Conservation (phyloP, 2,329 filamentous ascomycete genomes). For the Aspergillus quadrilineatus region DNA sequence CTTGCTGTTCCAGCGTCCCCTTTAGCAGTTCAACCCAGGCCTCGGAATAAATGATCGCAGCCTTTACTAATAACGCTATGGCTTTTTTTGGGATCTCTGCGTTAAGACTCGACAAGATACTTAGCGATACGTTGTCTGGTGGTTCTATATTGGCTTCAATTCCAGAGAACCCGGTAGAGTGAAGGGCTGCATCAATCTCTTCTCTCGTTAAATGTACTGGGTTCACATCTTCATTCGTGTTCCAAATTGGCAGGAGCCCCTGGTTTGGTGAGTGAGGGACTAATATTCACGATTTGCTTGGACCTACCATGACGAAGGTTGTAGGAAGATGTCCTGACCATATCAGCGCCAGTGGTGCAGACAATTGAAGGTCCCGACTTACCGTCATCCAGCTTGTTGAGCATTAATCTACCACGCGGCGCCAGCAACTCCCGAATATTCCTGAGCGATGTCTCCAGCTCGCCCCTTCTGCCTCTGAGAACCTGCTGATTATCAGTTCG, state of each 20-base stretch:
- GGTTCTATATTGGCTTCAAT: neutral
- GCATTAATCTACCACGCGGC: slow-evolving; percentile 48
- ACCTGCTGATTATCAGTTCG: neutral
- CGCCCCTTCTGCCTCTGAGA: neutral
- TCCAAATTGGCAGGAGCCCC: neutral
- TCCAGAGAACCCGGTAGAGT: neutral
- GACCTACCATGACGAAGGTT: neutral
- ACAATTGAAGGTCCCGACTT: neutral
- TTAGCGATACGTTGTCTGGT: neutral
- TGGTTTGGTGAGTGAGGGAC: no score
- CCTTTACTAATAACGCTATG: neutral
- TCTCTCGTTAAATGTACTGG: no score
- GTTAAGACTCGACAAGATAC: neutral
- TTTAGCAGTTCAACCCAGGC: neutral
- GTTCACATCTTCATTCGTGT: no score
- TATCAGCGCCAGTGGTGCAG: no score
- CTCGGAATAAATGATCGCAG: neutral
- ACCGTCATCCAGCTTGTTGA: slow-evolving; percentile 19
- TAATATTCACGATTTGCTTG: no score
- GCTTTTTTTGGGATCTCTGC: neutral
- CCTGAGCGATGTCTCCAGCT: neutral
- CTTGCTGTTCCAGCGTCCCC: neutral
- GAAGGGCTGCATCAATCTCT: neutral
- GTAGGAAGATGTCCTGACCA: neutral
- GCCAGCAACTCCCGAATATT: slow-evolving; percentile 29